Percentiles rank a stretch among this genome's conserved stretches.
phyloP scores from a whole-genome alignment of 192 early-diverging fungal genomes.

The Geosiphon pyriformis region DNA sequence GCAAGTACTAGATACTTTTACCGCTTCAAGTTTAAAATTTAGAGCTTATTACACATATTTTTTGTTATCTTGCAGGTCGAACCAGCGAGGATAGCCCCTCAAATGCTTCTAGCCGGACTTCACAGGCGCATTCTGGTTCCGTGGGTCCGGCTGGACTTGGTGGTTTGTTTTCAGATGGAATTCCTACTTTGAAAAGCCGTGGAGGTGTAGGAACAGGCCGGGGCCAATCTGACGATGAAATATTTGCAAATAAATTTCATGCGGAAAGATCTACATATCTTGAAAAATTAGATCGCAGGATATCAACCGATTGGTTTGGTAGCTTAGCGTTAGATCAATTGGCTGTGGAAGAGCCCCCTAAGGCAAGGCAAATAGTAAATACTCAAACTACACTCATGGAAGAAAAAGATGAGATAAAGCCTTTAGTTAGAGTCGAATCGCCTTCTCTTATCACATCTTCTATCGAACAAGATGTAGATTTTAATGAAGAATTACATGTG shows the following conservation, averaged over 20 bases:
- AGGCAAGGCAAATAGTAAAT: neutral
- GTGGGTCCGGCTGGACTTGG: slow-evolving; percentile 37
- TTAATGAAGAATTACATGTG: slow-evolving; percentile 23
- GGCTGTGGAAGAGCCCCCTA: slow-evolving; percentile 7
- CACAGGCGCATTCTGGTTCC: neutral
- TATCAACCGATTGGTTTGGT: slow-evolving; percentile 46
- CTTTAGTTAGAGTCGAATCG: neutral
- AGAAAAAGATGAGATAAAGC: neutral
- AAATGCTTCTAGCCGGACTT: slow-evolving; percentile 6
- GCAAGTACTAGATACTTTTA: slow-evolving; percentile 8
- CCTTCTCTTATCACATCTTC: neutral
- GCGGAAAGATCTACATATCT: slow-evolving; percentile 5
- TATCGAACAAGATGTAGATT: slow-evolving; percentile 30
- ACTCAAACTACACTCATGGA: neutral
- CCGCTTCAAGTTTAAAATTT: neutral
- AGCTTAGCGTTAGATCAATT: slow-evolving; percentile 37
- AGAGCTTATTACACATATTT: neutral
- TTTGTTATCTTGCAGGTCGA: slow-evolving; percentile 30
- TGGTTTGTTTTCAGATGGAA: slow-evolving; percentile 60
- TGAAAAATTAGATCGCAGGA: slow-evolving; percentile 33
- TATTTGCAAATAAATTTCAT: neutral
- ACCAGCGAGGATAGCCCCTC: too few relatives aligned
- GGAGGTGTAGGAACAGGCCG: slow-evolving; percentile 28
- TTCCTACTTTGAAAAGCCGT: slow-evolving; percentile 59
- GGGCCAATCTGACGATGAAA: too few relatives aligned